These are phyloP conservation scores for Phlyctochytrium bullatum DNA, from an alignment of 192 early-diverging fungal genomes.

Conservation along the genomic window DNA sequence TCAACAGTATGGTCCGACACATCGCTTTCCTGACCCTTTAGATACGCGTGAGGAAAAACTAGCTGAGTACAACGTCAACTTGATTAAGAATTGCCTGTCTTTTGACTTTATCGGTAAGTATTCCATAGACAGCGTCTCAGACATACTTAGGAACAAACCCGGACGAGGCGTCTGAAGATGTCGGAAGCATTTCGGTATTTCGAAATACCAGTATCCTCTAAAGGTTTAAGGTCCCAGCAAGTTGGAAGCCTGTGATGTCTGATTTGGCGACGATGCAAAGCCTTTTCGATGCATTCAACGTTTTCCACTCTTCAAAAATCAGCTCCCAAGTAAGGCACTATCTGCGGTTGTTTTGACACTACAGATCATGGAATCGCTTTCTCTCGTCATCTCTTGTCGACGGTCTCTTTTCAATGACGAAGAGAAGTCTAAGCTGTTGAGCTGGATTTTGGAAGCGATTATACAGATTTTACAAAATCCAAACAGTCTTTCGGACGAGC, in stretches of 20 bases:
- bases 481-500: conserved; percentile 65
- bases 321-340: not conserved
- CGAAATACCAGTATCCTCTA: no score
- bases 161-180: conserved; percentile 78
- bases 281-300: conserved; percentile 67
- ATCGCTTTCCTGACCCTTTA: conserved; percentile 2
- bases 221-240: conserved; percentile 73
- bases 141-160: conserved; percentile 37
- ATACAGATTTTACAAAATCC: conserved; percentile 60
- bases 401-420: conserved; percentile 84
- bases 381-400: conserved; percentile 74
- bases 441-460: conserved; percentile 67
- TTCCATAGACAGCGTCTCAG: not conserved
- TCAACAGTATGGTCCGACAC: conserved; percentile 39
- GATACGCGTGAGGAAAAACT: conserved; percentile 26
- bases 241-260: conserved; percentile 76
- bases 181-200: conserved; percentile 59
- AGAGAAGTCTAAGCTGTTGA: conserved; percentile 64
- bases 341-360: not conserved
- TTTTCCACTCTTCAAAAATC: conserved; percentile 26
- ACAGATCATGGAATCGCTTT: conserved; percentile 77
- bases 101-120: conserved; percentile 81
- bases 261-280: conserved; percentile 67
- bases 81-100: conserved; percentile 66
- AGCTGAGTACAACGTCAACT: conserved; percentile 48